phyloP scores from a whole-genome alignment of 768 basidiomycete genomes.

The Calvatia gigantea region DNA sequence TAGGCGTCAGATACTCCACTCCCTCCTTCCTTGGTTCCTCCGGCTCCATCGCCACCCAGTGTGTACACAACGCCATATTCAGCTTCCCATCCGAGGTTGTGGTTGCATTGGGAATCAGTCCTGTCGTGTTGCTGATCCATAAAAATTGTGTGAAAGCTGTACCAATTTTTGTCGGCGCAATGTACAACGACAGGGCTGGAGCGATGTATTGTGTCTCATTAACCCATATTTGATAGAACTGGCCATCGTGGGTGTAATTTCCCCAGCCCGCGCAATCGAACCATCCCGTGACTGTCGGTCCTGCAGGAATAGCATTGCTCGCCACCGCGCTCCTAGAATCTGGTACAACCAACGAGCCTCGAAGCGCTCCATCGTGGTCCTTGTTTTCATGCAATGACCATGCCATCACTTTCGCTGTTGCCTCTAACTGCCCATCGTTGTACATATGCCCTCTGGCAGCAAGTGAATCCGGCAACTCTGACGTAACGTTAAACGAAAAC shows the following conservation, averaged over 20 bases:
- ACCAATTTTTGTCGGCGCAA: slow-evolving; percentile 1
- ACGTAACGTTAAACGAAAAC: slow-evolving; percentile 7
- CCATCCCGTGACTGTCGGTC: slow-evolving; percentile 8
- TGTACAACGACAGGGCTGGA: not conserved
- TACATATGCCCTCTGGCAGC: slow-evolving; percentile 3
- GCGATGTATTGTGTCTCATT: not conserved
- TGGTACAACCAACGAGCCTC: slow-evolving; percentile 13
- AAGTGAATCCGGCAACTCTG: slow-evolving; percentile 11
- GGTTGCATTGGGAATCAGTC: slow-evolving; percentile 14
- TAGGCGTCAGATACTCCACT: not conserved
- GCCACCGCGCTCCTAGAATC: slow-evolving; percentile 10
- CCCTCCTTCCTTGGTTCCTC: not conserved
- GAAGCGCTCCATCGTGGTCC: slow-evolving; percentile 9
- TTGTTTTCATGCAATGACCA: slow-evolving; percentile 14
- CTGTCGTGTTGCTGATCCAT: slow-evolving; percentile 15
- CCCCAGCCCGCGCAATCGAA: slow-evolving; percentile 10
- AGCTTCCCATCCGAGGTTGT: slow-evolving; percentile 13
- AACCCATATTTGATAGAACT: not conserved
- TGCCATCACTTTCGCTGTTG: slow-evolving; percentile 11
- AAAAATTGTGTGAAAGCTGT: slow-evolving; percentile 9
- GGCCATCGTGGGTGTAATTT: slow-evolving; percentile 9
- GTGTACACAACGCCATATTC: slow-evolving; percentile 14
- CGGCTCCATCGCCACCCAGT: slow-evolving; percentile 9
- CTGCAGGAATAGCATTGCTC: slow-evolving; percentile 10
- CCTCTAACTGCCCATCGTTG: slow-evolving; percentile 13